A percentile compares a stretch with the other conserved stretches of the same genome.
Conservation (phyloP, 306 rosid species). For the Prunus kanzakura region DNA sequence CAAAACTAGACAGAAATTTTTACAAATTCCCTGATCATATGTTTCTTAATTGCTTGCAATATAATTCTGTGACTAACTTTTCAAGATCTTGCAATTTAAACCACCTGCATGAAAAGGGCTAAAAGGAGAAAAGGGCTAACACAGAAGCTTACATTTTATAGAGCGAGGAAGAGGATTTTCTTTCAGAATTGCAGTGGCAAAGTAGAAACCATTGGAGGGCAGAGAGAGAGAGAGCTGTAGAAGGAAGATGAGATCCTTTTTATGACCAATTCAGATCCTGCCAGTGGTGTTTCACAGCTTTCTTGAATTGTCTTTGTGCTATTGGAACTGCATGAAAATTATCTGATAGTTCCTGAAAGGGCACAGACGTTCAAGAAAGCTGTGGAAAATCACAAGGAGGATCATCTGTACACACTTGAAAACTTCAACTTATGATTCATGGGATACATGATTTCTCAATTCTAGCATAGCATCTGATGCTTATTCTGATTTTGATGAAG, state of each 20-base stretch:
- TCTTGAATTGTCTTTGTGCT: slow-evolving; percentile 41
- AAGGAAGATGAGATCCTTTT: not conserved
- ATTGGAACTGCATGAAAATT: slow-evolving; percentile 16
- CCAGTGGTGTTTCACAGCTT: slow-evolving; percentile 44
- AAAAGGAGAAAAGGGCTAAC: not conserved
- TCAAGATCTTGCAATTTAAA: not conserved
- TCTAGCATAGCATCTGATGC: not conserved
- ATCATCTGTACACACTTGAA: slow-evolving; percentile 26
- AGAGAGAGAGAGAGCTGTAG: not conserved
- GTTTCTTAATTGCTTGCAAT: not conserved
- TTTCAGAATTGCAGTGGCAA: not conserved
- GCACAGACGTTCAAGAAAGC: slow-evolving; percentile 72
- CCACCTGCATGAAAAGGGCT: not conserved
- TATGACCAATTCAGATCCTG: slow-evolving; percentile 30
- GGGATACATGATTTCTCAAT: no score
- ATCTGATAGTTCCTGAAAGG: not conserved
- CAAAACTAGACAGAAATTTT: not conserved
- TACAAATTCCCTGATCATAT: not conserved
- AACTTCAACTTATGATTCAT: not conserved
- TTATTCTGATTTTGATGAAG: not conserved
- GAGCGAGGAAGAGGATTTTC: not conserved
- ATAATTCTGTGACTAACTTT: not conserved
- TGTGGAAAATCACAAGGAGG: slow-evolving; percentile 60
- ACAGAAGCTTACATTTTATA: not conserved
- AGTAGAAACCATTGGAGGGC: not conserved